These are phyloP conservation scores for Dothidotthia symphoricarpi DNA, from an alignment of 2,329 filamentous ascomycete genomes.

Conservation along the genomic window DNA sequence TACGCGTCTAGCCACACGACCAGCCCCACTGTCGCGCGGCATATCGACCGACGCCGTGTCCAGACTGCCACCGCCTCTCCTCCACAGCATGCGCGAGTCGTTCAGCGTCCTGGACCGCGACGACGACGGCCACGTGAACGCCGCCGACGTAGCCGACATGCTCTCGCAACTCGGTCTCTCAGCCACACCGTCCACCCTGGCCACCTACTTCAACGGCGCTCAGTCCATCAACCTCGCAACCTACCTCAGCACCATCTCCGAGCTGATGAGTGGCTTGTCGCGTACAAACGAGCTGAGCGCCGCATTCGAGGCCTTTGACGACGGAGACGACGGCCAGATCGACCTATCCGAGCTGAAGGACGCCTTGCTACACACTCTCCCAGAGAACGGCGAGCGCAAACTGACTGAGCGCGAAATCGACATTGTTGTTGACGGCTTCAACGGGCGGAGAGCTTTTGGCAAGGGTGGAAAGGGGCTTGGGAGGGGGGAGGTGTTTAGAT, in stretches of 20 bases:
- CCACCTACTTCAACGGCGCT: conserved; percentile 72
- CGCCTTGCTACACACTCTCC: conserved; percentile 76
- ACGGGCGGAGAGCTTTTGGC: conserved; percentile 77
- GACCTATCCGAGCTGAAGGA: conserved; percentile 80
- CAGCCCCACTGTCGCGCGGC: conserved; percentile 25
- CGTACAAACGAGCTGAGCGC: conserved; percentile 77
- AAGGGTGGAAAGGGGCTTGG: conserved; percentile 52
- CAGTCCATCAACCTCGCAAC: conserved; percentile 77
- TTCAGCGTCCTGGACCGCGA: conserved; percentile 92
- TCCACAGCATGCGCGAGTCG: conserved; percentile 83
- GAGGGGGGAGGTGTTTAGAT: conserved; percentile 86
- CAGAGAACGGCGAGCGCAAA: conserved; percentile 54
- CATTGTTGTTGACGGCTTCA: conserved; percentile 82
- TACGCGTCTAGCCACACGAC: conserved; percentile 19
- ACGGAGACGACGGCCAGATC: conserved; percentile 91
- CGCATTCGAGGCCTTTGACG: conserved; percentile 92
- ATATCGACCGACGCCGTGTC: conserved; percentile 51
- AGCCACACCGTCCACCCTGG: conserved; percentile 66
- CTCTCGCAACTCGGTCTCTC: conserved; percentile 82
- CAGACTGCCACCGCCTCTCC: conserved; percentile 75
- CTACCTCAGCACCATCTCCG: conserved; percentile 80
- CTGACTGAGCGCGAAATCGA: conserved; percentile 65
- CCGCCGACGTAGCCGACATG: conserved; percentile 84
- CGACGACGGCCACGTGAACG: conserved; percentile 77
- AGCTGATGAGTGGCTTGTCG: conserved; percentile 70